Base-by-base conservation (phyloP, 1,284 basidiomycete species). In the Ceratobasidium sp. region DNA sequence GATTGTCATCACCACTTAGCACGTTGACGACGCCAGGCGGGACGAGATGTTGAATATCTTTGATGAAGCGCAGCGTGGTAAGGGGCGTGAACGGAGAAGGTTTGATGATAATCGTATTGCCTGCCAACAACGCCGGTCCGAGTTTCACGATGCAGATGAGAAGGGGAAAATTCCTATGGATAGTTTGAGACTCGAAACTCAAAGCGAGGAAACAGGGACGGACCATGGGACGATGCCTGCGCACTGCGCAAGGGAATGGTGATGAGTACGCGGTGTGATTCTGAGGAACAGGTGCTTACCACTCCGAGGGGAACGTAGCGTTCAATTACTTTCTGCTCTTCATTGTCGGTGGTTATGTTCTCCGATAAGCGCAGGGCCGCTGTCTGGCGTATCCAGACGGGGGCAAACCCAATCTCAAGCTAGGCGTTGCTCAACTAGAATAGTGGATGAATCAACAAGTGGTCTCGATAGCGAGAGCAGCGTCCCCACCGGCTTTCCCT, bases 11-110 rank as follows among this genome's bases (percentile, higher is more conserved):
- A 50, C 96, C 96, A 4, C 92, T 91, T 20, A 96, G 88, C 38
- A 94, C 93, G 86, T 97, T 98, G 81, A 98, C 83, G n/a, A 97
- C 96, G 78, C 97, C 96, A 7, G 95, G 90, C 3, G 97, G 97
- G 84, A 96, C 95, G 33, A 95, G 95, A 78, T 81, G 69, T 23
- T 75, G 62, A 83, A 87, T 83, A 74, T 88, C 82, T 78, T 81
- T 77, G 64, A 60, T 80, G 83, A 92, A 85, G 78, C 88, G 87
- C 27, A 96, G 88, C 18, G 95, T 95, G 38, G 96, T 95, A 64
- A 98, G 88, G 10, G 96, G 97, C 0, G 96, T 97, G 77, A 96
- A 86, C 85, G 98, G 97, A 44, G 95, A 95, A 14, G 96, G 94
- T 86, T 98, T 96, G 92, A 96, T 93, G 79, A 96, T 92, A 81